Evolutionary conservation across 2,329 filamentous ascomycete species (phyloP), one percentile per base, ranked within the genome.

Genomic region (Myriosclerotinia duriaeana): DNA sequence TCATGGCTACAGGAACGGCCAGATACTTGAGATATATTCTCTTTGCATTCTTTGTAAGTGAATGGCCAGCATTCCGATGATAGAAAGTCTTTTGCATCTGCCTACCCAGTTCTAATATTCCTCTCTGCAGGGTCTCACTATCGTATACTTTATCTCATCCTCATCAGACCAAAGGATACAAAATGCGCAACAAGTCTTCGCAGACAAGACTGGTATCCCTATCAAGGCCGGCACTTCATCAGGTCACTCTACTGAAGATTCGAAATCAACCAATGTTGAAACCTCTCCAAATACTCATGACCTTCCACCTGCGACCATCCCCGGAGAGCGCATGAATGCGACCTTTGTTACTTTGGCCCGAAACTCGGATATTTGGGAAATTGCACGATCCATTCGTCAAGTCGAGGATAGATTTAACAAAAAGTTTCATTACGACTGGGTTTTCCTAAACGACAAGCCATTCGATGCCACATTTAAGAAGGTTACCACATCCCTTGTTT

Each of bases 391-490:
- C 15, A 99, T 99, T 76, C 92, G 95, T 66, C 92, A 97, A 76
- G 88, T 99, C 66, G 95, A 99, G 80, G 95, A 99, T 79, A 91
- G 95, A 76, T 99, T 99, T 87, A 99, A 99, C 82, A 87, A 88
- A 75, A 91, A 94, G 75, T 98, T 91, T 82, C 89, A 96, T 82
- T 99, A 99, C 80, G 94, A 98, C 78, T 99, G 96, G 96, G 94
- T 99, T 64, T 99, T 99, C 81, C 83, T 99, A 69, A 99, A 99
- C 80, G 95, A 99, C 77, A 87, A 93, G 78, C 91, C 93, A 0
- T 99, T 99, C 76, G 91, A 97, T 76, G 90, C 91, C 3, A 88
- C 87, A 12, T 99, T 99, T 84, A 98, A 93, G 79, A 94, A 92
- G 79, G 84, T 98, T 71, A 99, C 95, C 5, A 85, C 85, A 5